A percentile compares a stretch with the other conserved stretches of the same genome.
These are phyloP conservation scores for Paxillus involutus DNA, from an alignment of 768 basidiomycete genomes.

Conservation along the genomic window DNA sequence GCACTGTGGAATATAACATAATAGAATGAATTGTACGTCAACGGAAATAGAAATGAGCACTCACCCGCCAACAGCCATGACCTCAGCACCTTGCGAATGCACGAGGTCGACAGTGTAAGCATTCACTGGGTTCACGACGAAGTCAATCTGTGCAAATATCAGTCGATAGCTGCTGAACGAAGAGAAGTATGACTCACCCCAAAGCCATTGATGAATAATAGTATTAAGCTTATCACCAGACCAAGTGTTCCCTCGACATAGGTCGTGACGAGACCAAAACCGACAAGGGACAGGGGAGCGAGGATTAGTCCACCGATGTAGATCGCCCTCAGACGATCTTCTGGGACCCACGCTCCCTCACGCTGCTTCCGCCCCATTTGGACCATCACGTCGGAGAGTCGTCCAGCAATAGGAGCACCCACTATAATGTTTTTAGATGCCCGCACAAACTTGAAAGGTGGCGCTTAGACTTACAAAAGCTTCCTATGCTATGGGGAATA, in stretches of 20 bases:
- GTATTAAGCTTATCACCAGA: slow-evolving; percentile 46
- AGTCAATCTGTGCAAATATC: slow-evolving; percentile 41
- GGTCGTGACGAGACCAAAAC: slow-evolving; percentile 45
- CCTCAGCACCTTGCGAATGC: slow-evolving; percentile 59
- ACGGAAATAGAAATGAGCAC: slow-evolving; percentile 8
- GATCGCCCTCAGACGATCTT: slow-evolving; percentile 57
- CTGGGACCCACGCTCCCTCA: slow-evolving; percentile 57
- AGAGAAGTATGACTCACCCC: slow-evolving; percentile 41
- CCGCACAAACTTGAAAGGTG: not conserved
- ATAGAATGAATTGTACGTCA: no score
- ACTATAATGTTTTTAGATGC: slow-evolving; percentile 32
- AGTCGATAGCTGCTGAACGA: not conserved
- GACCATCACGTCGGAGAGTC: slow-evolving; percentile 52
- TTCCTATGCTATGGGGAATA: slow-evolving; percentile 58
- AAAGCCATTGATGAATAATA: slow-evolving; percentile 56
- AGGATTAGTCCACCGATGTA: slow-evolving; percentile 42
- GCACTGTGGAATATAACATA: slow-evolving; percentile 37
- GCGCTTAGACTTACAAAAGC: slow-evolving; percentile 43
- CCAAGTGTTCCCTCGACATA: slow-evolving; percentile 48
- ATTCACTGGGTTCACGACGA: slow-evolving; percentile 49
- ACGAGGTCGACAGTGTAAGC: slow-evolving; percentile 58
- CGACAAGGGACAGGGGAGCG: slow-evolving; percentile 48
- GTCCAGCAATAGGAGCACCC: slow-evolving; percentile 57
- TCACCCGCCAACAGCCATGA: slow-evolving; percentile 52
- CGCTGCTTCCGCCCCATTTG: slow-evolving; percentile 44